Conservation (phyloP, 1,284 basidiomycete genomes). For the Sporisorium sorghi region DNA sequence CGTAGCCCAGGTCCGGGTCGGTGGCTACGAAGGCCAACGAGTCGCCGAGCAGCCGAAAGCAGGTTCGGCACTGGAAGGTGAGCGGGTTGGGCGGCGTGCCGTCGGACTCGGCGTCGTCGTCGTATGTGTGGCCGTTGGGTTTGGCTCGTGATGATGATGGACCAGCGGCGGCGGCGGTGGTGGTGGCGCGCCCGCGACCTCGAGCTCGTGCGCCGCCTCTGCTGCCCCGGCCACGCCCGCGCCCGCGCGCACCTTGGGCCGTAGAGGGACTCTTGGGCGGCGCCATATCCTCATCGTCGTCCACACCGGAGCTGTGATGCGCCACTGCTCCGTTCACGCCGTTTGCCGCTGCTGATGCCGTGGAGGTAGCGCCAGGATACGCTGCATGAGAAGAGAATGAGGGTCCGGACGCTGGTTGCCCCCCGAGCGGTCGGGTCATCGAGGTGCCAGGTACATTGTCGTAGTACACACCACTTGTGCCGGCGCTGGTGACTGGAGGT, state of each 20-base stretch:
- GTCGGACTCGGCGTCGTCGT: constrained; percentile 10
- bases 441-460: constrained; percentile 33
- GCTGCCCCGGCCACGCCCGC: constrained; percentile 6
- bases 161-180: background rate
- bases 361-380: constrained; percentile 7
- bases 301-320: constrained; percentile 17
- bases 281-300: constrained; percentile 40
- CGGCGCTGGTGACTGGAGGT: background rate
- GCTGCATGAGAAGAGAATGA: constrained; percentile 3
- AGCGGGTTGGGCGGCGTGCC: constrained; percentile 27
- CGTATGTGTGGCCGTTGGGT: background rate
- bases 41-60: constrained; percentile 51
- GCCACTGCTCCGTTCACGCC: constrained; percentile 15
- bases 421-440: constrained; percentile 13
- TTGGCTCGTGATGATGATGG: no score
- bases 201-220: constrained; percentile 16
- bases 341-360: background rate
- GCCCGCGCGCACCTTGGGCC: background rate
- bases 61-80: constrained; percentile 52
- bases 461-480: constrained; percentile 12
- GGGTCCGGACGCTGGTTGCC: background rate
- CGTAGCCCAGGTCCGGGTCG: constrained; percentile 48
- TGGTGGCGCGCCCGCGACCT: constrained; percentile 8
- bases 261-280: constrained; percentile 20
- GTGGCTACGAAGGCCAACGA: constrained; percentile 49